phyloP scores from a whole-genome alignment of 768 basidiomycete species.

The Lanmaoa rubissima region DNA sequence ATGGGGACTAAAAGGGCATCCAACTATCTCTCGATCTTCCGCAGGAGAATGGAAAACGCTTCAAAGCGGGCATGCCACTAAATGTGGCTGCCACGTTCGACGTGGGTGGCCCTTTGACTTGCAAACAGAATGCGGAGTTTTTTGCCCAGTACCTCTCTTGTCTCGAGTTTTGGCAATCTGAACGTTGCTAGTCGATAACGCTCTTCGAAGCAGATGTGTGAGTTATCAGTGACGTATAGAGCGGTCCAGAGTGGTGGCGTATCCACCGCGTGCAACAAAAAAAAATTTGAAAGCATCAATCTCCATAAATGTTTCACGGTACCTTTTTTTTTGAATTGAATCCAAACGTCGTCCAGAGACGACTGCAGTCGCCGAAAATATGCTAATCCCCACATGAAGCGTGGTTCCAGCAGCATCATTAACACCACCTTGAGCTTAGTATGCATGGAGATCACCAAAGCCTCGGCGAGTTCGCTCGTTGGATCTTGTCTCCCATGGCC shows the following conservation, averaged over 20 bases:
- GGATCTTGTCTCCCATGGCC: neutral
- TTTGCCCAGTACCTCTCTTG: too few species aligned
- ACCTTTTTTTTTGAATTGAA: constrained; percentile 41
- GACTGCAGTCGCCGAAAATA: constrained; percentile 51
- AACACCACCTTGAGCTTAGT: constrained; percentile 49
- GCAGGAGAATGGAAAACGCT: constrained; percentile 53
- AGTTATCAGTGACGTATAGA: neutral
- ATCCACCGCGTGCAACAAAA: constrained; percentile 31
- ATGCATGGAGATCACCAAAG: constrained; percentile 27
- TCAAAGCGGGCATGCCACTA: constrained; percentile 39
- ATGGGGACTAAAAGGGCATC: constrained; percentile 46
- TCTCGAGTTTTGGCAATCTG: constrained; percentile 43
- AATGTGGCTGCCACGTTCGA: too few species aligned
- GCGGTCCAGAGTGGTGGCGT: neutral
- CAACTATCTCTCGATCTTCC: constrained; percentile 50
- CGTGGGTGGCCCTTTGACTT: constrained; percentile 35
- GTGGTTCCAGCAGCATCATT: constrained; percentile 45
- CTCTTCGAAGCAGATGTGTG: constrained; percentile 42
- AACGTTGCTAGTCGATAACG: constrained; percentile 57
- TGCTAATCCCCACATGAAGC: constrained; percentile 57
- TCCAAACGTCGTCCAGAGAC: constrained; percentile 56
- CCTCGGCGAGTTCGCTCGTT: constrained; percentile 23
- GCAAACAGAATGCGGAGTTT: constrained; percentile 32
- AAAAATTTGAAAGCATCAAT: constrained; percentile 47
- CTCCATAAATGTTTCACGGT: constrained; percentile 48